Base-by-base conservation (phyloP, 2,329 filamentous ascomycete species). In the Ophiostoma quercus region DNA sequence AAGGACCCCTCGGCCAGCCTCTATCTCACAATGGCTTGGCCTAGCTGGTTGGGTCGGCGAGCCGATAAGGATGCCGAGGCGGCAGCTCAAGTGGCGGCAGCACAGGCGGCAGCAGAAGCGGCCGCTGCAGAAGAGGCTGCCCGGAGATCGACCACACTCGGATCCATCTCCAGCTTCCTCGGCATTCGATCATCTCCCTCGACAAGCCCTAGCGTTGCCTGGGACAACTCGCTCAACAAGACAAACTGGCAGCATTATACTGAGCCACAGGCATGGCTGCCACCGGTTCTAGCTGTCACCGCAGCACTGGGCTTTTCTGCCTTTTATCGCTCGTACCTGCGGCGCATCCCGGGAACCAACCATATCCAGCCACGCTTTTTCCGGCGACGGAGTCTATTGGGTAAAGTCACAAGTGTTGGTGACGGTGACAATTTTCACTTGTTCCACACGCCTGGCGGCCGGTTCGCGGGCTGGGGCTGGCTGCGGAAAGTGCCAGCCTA, bases 361-460 rank as follows among this genome's bases (percentile, higher is more conserved):
- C 85, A 93, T 77, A 90, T 99, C 74, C 87, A 88, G 66, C 90
- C 92, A 1, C 82, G 83, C 12, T 90, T 89, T 77, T 94, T 94
- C 77, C 87, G 91, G 65, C 88, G 83, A 72, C 85, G 91, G 74
- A 94, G 87, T 74, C 77, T 99, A 60, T 90, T 94, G 75, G 95
- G 95, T 16, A 86, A 86, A 72, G 95, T 98, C 60, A 97, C 94
- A 14, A 93, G 91, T 74, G 95, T 99, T 32, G 95, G 96, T 60
- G 95, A 99, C 83, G 96, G 93, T 3, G 95, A 99, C 79, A 94
- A 94, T 77, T 97, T 99, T 78, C 90, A 95, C 74, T 79, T 99
- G 66, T 99, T 90, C 78, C 95, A 99, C 79, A 98, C 93, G 0
- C 95, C 95, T 0, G 94, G 94, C n/a, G 95, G 95, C 12, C 85